Evolutionary conservation across 2,329 filamentous ascomycete species (phyloP), one percentile per base, ranked within the genome.

Genomic region (Colletotrichum sp.): DNA sequence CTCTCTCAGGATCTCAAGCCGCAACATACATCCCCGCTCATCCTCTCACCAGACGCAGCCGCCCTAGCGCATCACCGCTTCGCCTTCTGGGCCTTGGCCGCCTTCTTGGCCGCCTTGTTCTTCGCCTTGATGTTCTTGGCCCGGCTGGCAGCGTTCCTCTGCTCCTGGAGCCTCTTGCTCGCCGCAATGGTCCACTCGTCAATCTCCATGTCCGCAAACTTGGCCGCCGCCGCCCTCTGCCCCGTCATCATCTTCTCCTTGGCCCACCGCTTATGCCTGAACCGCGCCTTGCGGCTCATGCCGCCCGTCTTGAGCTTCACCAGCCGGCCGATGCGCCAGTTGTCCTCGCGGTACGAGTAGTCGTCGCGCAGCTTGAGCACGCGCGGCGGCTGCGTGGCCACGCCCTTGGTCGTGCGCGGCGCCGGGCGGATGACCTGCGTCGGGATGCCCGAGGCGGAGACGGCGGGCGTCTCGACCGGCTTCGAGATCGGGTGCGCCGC

Each of bases 321-420:
- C 62, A 92, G 83, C 12, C 86, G 86, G 15, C 90, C 90, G 62
- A 92, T 89, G 31, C 87, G 85, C 86, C 88, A 90, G 83, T 90
- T 91, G 79, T 89, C 88, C 83, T 92, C 90, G 66, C 87, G 85
- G 82, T 91, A 92, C 77, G 87, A 87, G 84, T 91, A 91, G 80
- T 90, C 86, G 69, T 84, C 80, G 67, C 85, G 84, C 70, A 91
- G 83, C 75, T 84, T 84, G 78, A 90, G 84, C 66, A 90, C 79
- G 71, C 89, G 84, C 36, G 82, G 79, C 76, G 84, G 82, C 69
- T 82, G 80, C 74, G 86, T 84, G 29, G 84, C 83, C 36, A 83
- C 77, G 78, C 57, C 81, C 78, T 21, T 76, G 75, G n/a, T 77
- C 77, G 24, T 79, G 21, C 47, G 79, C 61, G 57, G 57, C 21